Evolutionary conservation across 2,329 filamentous ascomycete species (phyloP).

Genomic region (Botrytis porri): DNA sequence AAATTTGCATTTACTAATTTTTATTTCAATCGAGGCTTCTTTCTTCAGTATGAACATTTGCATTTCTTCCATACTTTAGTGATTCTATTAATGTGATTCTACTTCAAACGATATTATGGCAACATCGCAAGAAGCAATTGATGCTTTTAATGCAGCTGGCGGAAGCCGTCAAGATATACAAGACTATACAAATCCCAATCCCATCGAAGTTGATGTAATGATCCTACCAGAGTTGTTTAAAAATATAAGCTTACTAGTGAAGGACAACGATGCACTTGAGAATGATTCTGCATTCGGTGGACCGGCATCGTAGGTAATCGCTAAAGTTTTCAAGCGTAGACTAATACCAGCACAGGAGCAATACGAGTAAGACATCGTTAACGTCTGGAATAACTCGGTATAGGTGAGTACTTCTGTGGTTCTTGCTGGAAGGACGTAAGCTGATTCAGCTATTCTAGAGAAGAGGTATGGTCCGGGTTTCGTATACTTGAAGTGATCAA

Average conservation of each 20-base stretch:
- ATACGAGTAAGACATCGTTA: conserved; percentile 22
- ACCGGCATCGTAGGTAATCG: background rate
- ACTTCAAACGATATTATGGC: background rate
- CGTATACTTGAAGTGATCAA: background rate
- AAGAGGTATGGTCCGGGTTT: conserved; percentile 12
- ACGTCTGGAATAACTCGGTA: conserved; percentile 23
- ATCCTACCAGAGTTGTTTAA: background rate
- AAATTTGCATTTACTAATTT: background rate
- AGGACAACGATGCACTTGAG: conserved; percentile 7
- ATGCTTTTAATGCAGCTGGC: conserved; percentile 7
- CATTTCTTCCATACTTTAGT: background rate
- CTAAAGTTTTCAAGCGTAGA: background rate
- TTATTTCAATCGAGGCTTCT: background rate
- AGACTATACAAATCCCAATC: background rate
- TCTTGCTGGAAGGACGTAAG: background rate
- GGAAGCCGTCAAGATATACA: background rate
- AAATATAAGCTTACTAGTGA: conserved; percentile 5
- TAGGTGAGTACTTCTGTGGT: conserved; percentile 2
- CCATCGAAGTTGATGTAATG: conserved; percentile 18
- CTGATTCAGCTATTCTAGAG: background rate
- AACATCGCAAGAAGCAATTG: conserved; percentile 14
- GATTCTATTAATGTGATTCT: background rate
- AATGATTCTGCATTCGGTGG: conserved; percentile 14
- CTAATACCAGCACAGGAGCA: conserved; percentile 10
- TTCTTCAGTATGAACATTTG: background rate